phyloP scores from a whole-genome alignment of 129 eudicot species.

The Smallanthus sonchifolius region DNA sequence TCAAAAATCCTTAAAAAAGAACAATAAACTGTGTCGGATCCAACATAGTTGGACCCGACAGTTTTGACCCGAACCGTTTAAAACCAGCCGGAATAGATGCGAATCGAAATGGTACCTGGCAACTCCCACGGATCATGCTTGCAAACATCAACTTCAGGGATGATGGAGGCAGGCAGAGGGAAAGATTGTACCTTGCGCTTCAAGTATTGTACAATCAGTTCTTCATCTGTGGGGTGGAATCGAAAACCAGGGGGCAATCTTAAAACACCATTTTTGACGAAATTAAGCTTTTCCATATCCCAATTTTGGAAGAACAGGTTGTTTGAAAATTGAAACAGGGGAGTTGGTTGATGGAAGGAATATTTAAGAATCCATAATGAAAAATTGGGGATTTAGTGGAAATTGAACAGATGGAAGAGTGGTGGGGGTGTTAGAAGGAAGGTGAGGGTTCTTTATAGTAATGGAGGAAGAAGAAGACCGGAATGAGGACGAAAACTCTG shows the following conservation, averaged over 20 bases:
- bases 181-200: background rate
- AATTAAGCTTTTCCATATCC: constrained; percentile 1
- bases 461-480: background rate
- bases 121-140: constrained; percentile 5
- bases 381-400: background rate
- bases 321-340: background rate
- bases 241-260: constrained; percentile 11
- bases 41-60: background rate
- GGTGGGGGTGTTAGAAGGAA: background rate
- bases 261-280: constrained; percentile 6
- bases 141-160: constrained; percentile 8
- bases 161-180: constrained; percentile 2
- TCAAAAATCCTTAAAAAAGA: too few species aligned
- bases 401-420: background rate
- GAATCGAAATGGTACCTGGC: background rate
- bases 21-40: background rate
- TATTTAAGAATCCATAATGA: background rate
- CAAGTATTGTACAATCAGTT: constrained; percentile 5
- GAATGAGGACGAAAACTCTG: constrained; percentile 11
- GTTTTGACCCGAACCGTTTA: background rate
- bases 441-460: background rate
- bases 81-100: background rate
- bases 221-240: constrained; percentile 9
- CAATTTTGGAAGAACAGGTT: background rate
- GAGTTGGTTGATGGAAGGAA: background rate